Evolutionary conservation across 75 land plant genomes (phyloP).

Genomic region (Chamaecyparis obtusa): DNA sequence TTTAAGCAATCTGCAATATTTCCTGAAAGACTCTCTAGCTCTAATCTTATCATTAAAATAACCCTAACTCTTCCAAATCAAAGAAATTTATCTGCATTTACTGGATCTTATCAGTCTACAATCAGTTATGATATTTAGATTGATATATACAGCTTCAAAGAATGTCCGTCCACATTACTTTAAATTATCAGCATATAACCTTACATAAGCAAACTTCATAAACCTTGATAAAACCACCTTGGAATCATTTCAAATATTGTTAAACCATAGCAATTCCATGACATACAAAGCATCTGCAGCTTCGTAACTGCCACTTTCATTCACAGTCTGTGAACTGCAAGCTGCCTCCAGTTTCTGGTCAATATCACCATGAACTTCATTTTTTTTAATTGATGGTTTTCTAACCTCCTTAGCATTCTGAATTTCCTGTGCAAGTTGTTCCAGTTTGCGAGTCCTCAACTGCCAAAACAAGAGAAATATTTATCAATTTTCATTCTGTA

Average conservation of each 20-base stretch:
- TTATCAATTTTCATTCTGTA: background rate
- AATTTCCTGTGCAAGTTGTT: constrained; percentile 62
- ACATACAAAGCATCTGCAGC: constrained; percentile 11
- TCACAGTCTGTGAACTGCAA: background rate
- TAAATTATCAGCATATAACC: background rate
- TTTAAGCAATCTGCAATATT: no score
- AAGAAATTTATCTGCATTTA: background rate
- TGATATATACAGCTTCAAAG: background rate
- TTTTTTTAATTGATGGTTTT: background rate
- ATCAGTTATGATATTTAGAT: background rate
- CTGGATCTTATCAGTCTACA: background rate
- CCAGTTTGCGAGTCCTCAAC: constrained; percentile 72
- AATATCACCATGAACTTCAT: background rate
- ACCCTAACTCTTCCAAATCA: background rate
- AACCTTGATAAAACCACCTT: background rate
- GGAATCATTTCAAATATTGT: background rate
- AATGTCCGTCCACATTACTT: background rate
- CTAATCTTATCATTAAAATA: no score
- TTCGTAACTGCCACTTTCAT: background rate
- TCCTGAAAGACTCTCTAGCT: no score
- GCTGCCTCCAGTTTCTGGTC: background rate
- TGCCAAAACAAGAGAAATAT: constrained; percentile 18
- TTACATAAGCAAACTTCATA: background rate
- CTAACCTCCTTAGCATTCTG: constrained; percentile 22
- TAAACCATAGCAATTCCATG: background rate